phyloP scores from a whole-genome alignment of 208 protist genomes.

The Leishmania braziliensis region DNA sequence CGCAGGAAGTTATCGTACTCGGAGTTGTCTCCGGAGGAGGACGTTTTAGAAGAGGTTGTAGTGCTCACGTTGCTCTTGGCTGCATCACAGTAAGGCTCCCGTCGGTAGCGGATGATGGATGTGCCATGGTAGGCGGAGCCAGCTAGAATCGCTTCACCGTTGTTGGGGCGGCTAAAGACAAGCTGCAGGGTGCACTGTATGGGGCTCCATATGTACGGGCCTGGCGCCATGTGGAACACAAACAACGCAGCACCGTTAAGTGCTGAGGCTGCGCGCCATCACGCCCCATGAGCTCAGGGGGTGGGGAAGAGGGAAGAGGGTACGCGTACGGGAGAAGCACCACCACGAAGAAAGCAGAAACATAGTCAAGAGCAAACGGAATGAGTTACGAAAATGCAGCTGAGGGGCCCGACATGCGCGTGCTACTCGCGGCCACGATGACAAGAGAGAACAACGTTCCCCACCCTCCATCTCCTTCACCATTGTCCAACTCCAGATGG shows the following conservation, averaged over 20 bases:
- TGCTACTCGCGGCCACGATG: too few relatives aligned
- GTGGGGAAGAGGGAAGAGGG: too few relatives aligned
- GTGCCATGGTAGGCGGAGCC: constrained; percentile 55
- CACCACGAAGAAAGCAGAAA: too few relatives aligned
- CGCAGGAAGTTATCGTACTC: constrained; percentile 27
- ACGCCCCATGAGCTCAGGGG: neutral
- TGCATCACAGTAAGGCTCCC: constrained; percentile 3
- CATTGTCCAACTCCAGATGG: too few relatives aligned
- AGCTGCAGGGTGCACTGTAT: constrained; percentile 58
- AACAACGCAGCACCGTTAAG: neutral
- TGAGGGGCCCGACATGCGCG: too few relatives aligned
- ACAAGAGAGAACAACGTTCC: too few relatives aligned
- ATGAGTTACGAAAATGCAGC: too few relatives aligned
- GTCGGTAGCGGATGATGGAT: constrained; percentile 56
- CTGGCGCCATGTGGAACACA: neutral
- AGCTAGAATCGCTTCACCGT: constrained; percentile 13
- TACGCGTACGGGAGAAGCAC: too few relatives aligned
- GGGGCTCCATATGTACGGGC: constrained; percentile 39
- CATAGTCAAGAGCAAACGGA: too few relatives aligned
- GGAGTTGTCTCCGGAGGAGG: neutral
- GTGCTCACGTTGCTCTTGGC: neutral
- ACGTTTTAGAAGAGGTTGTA: neutral
- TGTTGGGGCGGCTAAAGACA: constrained; percentile 32
- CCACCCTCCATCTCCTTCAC: too few relatives aligned
- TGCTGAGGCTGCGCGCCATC: neutral